Evolutionary conservation across 129 eudicot genomes (phyloP).

Genomic region (Escallonia herrerae): DNA sequence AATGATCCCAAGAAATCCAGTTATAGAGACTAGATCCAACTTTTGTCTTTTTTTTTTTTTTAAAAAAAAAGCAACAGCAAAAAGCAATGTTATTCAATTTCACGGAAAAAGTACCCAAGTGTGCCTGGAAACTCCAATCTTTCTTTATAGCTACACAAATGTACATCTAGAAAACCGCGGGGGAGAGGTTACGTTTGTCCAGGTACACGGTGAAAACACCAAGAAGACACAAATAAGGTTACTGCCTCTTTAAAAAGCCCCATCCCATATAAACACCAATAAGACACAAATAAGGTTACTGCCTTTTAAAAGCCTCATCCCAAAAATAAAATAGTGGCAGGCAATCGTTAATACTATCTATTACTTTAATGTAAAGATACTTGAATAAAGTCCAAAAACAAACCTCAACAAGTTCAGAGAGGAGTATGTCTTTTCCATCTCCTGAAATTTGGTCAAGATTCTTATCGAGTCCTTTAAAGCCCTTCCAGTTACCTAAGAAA

Average conservation of each 20-base stretch:
- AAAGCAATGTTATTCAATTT: no score
- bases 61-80: no score
- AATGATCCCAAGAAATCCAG: neutral
- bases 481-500: constrained; percentile 59
- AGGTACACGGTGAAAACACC: no score
- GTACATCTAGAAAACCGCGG: neutral
- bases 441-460: constrained; percentile 61
- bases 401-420: constrained; percentile 59
- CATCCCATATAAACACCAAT: no score
- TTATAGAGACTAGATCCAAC: neutral
- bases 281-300: no score
- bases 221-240: no score
- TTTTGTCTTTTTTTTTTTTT: neutral
- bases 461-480: constrained; percentile 83
- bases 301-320: no score
- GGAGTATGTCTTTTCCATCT: constrained; percentile 60
- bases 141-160: no score
- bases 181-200: neutral
- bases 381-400: constrained; percentile 11
- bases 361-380: neutral
- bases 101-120: no score
- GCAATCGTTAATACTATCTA: neutral
- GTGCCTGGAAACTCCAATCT: no score
- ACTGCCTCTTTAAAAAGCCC: no score
- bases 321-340: no score